These are phyloP conservation scores for Amanita rubescens DNA, from an alignment of 768 basidiomycete genomes.

Conservation along the genomic window DNA sequence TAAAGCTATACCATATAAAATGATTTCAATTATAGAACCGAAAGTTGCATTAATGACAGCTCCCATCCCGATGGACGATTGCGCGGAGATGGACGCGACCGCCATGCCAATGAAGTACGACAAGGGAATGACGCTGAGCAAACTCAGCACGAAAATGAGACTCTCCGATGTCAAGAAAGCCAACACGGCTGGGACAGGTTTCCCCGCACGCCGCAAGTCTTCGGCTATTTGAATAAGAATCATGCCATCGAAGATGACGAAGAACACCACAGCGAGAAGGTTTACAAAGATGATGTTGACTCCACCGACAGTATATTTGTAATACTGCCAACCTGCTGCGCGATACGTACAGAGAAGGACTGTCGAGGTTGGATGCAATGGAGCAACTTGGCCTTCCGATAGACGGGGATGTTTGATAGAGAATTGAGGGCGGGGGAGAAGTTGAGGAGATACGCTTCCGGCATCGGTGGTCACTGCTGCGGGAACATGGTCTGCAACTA, in stretches of 20 bases:
- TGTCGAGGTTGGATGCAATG: constrained; percentile 73
- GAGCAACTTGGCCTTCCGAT: constrained; percentile 84
- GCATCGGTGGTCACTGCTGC: constrained; percentile 15
- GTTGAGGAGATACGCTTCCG: constrained; percentile 15
- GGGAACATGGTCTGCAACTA: constrained; percentile 31
- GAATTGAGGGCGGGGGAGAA: constrained; percentile 33
- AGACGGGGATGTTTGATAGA: constrained; percentile 68
- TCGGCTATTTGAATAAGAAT: constrained; percentile 71
- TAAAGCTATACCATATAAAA: constrained; percentile 86
- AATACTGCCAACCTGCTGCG: constrained; percentile 86
- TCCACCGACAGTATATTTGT: constrained; percentile 98
- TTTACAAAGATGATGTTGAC: constrained; percentile 99
- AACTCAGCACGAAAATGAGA: constrained; percentile 75
- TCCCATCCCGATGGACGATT: constrained; percentile 98
- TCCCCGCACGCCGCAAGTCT: constrained; percentile 41
- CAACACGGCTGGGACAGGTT: constrained; percentile 58
- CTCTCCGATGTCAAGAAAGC: constrained; percentile 62
- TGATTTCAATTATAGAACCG: constrained; percentile 96
- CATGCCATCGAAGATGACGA: constrained; percentile 91
- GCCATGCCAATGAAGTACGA: constrained; percentile 99
- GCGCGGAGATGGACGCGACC: constrained; percentile 97
- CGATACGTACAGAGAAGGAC: constrained; percentile 93
- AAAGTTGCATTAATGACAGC: constrained; percentile 99
- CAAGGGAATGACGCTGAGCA: constrained; percentile 91
- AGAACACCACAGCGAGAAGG: constrained; percentile 87